Evolutionary conservation across 2,329 filamentous ascomycete species (phyloP).

Genomic region (Fusarium cicatricum): DNA sequence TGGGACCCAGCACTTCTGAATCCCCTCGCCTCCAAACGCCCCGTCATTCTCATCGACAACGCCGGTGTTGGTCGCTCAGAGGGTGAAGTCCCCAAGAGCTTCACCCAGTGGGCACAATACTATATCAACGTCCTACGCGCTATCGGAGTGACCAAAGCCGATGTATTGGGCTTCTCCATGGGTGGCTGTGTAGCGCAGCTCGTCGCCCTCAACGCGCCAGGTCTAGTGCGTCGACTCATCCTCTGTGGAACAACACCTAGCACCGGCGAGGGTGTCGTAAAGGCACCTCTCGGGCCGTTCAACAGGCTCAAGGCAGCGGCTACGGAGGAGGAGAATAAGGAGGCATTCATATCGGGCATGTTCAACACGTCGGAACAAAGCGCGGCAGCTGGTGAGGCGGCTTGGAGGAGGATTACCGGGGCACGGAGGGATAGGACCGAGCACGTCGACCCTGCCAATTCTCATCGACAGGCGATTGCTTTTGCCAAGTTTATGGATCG

Average conservation of each 20-base stretch:
- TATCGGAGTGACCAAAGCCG: conserved; percentile 51
- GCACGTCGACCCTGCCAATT: conserved; percentile 39
- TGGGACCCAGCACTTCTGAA: conserved; percentile 57
- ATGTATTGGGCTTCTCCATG: conserved; percentile 61
- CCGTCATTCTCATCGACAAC: conserved; percentile 57
- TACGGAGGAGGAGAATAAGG: conserved; percentile 46
- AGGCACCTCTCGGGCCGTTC: conserved; percentile 45
- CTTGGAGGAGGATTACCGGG: conserved; percentile 47
- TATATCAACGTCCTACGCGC: conserved; percentile 48
- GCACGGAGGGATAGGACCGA: conserved; percentile 39
- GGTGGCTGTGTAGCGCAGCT: conserved; percentile 57
- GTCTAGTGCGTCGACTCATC: conserved; percentile 51
- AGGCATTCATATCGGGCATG: conserved; percentile 47
- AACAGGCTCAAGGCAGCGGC: conserved; percentile 44
- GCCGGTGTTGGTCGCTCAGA: conserved; percentile 56
- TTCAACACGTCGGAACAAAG: conserved; percentile 46
- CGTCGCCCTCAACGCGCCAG: conserved; percentile 51
- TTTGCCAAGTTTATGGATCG: conserved; percentile 49
- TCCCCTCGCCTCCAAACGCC: conserved; percentile 50
- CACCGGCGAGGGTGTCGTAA: conserved; percentile 45
- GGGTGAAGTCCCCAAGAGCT: conserved; percentile 50
- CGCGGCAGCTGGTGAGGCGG: conserved; percentile 43
- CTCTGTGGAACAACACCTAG: conserved; percentile 56
- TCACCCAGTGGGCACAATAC: conserved; percentile 44
- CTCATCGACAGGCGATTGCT: conserved; percentile 45